phyloP scores from a whole-genome alignment of 2,329 filamentous ascomycete species.

The Colletotrichum zoysiae region DNA sequence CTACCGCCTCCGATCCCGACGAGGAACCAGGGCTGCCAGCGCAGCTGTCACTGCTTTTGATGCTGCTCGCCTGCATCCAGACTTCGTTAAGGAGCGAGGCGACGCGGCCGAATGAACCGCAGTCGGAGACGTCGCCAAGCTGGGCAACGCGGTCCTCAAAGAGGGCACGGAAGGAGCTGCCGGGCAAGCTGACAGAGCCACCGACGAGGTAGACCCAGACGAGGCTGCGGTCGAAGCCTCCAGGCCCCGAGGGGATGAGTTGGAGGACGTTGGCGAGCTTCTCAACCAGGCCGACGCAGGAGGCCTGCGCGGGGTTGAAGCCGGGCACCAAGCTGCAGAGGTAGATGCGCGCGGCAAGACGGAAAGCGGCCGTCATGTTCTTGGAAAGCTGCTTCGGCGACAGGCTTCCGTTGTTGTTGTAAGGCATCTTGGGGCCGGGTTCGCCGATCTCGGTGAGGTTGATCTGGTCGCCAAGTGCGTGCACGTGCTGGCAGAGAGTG shows the following conservation, averaged over 20 bases:
- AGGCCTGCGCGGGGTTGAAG: constrained; percentile 80
- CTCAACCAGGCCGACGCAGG: constrained; percentile 81
- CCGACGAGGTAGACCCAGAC: constrained; percentile 94
- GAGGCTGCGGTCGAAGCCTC: constrained; percentile 89
- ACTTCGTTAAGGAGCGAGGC: constrained; percentile 83
- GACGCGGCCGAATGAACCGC: constrained; percentile 89
- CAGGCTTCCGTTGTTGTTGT: constrained; percentile 78
- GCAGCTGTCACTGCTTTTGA: constrained; percentile 52
- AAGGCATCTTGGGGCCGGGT: constrained; percentile 69
- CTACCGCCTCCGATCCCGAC: constrained; percentile 57
- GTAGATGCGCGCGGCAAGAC: constrained; percentile 92
- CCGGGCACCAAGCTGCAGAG: constrained; percentile 95
- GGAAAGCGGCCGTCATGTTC: constrained; percentile 93
- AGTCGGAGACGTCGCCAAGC: constrained; percentile 81
- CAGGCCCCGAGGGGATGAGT: constrained; percentile 83
- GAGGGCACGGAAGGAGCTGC: constrained; percentile 81
- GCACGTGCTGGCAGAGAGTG: constrained; percentile 88
- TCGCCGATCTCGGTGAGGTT: constrained; percentile 80
- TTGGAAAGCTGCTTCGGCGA: constrained; percentile 85
- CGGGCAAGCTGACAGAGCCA: constrained; percentile 80
- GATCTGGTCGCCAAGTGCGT: constrained; percentile 88
- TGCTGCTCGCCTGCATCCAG: constrained; percentile 81
- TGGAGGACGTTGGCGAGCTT: constrained; percentile 82
- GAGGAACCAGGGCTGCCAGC: constrained; percentile 45
- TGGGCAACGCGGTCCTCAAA: constrained; percentile 80